Conservation (phyloP, 2,329 filamentous ascomycete species). For the Aspergillus sp. region DNA sequence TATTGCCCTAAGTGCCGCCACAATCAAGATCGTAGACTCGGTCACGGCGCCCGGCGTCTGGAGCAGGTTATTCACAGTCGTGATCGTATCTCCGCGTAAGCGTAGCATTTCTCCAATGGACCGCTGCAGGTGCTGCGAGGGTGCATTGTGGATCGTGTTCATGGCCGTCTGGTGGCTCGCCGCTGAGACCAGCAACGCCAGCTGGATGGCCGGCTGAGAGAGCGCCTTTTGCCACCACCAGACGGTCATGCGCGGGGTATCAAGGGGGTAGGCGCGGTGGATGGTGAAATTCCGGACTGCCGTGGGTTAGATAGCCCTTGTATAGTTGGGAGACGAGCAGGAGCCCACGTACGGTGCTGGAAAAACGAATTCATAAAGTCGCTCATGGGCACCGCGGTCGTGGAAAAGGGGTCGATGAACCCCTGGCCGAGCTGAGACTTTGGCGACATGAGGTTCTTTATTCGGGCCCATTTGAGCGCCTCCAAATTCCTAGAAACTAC, state of each 20-base stretch:
- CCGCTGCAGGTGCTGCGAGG: background rate
- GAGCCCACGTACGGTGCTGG: conserved; percentile 1
- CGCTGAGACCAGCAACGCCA: background rate
- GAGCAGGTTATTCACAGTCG: background rate
- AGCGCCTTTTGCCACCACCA: conserved; percentile 12
- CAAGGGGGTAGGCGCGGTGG: background rate
- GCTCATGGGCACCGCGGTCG: conserved; percentile 2
- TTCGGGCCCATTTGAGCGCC: background rate
- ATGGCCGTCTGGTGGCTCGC: conserved; percentile 8
- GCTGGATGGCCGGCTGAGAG: conserved; percentile 7
- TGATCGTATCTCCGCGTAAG: conserved; percentile 3
- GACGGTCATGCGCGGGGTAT: conserved; percentile 1
- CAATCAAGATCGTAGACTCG: conserved; percentile 1
- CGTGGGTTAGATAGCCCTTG: background rate
- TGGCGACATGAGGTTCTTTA: background rate
- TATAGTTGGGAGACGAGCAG: too few relatives aligned
- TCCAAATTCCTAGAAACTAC: background rate
- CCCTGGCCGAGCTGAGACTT: conserved; percentile 3
- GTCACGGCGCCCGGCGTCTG: background rate
- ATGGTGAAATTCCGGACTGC: conserved; percentile 8
- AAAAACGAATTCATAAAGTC: conserved; percentile 12
- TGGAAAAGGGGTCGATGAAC: conserved; percentile 3
- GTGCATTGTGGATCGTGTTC: background rate
- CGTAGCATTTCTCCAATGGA: background rate
- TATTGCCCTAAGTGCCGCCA: conserved; percentile 1